A percentile compares a stretch with the other conserved stretches of the same genome.
Conservation (phyloP, 495 filamentous ascomycete species). For the Letharia columbiana region DNA sequence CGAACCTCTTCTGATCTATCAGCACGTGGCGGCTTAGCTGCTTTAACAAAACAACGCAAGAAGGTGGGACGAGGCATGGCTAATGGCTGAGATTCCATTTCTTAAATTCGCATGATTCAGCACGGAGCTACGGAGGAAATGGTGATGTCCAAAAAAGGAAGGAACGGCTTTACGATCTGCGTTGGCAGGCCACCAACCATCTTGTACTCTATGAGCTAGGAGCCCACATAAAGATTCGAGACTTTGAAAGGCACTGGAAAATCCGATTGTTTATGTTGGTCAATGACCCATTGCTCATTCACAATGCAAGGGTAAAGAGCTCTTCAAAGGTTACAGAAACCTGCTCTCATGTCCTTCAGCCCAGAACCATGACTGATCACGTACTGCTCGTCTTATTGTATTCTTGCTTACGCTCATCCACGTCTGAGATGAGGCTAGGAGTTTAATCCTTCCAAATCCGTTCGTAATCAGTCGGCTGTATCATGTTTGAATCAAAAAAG, state of each 20-base stretch:
- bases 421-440: not conserved
- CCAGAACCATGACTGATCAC: not conserved
- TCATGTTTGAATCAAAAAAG: not conserved
- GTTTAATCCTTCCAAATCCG: not conserved
- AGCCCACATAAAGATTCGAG: not conserved
- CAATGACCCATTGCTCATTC: not conserved
- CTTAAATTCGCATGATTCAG: slow-evolving; percentile 8
- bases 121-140: slow-evolving; percentile 12
- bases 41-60: not conserved
- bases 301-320: not conserved
- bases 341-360: not conserved
- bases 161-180: not conserved
- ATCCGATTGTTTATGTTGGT: not conserved
- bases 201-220: not conserved
- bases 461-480: not conserved
- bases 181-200: slow-evolving; percentile 1
- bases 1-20: slow-evolving; percentile 92
- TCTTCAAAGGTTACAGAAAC: not conserved
- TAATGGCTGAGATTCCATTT: not conserved
- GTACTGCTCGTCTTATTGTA: not conserved
- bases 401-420: not conserved
- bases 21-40: slow-evolving; percentile 45
- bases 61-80: slow-evolving; percentile 5
- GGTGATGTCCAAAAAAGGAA: not conserved
- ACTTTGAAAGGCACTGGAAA: not conserved